phyloP scores from a whole-genome alignment of 164 flowering plant genomes.

The Nymphaea thermarum region DNA sequence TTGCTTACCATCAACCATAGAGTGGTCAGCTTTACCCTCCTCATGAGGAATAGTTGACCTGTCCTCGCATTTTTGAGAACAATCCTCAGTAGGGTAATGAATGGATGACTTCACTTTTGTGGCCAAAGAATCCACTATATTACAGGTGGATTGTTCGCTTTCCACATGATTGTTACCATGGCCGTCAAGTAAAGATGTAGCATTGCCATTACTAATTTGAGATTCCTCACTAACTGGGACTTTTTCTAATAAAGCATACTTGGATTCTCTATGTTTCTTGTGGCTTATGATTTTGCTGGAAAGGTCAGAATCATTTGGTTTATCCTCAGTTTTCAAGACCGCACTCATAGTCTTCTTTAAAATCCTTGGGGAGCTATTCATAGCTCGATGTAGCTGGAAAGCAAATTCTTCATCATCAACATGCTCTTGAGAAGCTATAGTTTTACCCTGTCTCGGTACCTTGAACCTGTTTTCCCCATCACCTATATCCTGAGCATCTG shows the following conservation, averaged over 20 bases:
- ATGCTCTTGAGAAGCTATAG: constrained; percentile 17
- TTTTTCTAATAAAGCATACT: constrained; percentile 16
- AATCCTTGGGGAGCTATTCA: constrained; percentile 76
- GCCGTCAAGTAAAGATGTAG: constrained; percentile 19
- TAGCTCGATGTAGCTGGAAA: constrained; percentile 53
- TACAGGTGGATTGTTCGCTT: constrained; percentile 12
- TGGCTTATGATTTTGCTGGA: constrained; percentile 25
- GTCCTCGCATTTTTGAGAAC: constrained; percentile 14
- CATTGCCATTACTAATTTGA: constrained; percentile 16
- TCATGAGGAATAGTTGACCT: constrained; percentile 2
- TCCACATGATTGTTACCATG: constrained; percentile 17
- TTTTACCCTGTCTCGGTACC: background rate
- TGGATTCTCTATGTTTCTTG: constrained; percentile 31
- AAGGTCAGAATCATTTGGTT: background rate
- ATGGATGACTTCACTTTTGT: constrained; percentile 17
- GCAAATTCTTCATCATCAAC: constrained; percentile 74
- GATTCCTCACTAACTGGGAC: constrained; percentile 17
- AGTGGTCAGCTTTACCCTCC: constrained; percentile 26
- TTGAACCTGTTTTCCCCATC: background rate
- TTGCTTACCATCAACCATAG: constrained; percentile 26
- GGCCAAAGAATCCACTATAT: constrained; percentile 9
- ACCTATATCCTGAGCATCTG: background rate
- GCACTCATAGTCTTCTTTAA: constrained; percentile 32
- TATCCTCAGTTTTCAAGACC: constrained; percentile 6
- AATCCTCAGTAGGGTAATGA: constrained; percentile 12